These are phyloP conservation scores for Apiospora arundinis DNA, from an alignment of 2,329 filamentous ascomycete species.

Conservation along the genomic window DNA sequence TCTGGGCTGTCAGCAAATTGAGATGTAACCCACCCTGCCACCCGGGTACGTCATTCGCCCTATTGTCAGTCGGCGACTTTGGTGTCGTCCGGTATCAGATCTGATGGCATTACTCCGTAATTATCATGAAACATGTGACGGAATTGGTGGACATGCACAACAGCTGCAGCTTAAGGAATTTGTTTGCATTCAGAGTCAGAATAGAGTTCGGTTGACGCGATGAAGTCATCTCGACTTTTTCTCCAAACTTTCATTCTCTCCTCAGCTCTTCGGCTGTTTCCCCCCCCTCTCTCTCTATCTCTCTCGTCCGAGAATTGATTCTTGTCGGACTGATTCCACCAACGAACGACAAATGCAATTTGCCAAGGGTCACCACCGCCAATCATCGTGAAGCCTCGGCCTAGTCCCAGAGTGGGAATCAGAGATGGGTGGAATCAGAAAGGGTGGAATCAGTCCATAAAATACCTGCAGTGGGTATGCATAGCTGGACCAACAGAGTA, in stretches of 20 bases:
- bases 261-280: background rate
- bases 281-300: background rate
- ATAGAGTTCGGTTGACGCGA: background rate
- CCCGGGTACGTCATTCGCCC: background rate
- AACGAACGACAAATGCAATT: background rate
- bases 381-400: background rate
- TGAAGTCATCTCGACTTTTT: background rate
- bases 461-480: no score
- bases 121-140: background rate
- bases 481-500: background rate
- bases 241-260: no score
- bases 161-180: background rate
- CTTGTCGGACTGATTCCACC: background rate
- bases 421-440: no score
- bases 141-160: background rate
- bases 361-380: background rate
- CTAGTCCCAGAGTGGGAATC: background rate
- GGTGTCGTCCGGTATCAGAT: background rate
- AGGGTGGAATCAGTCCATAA: no score
- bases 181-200: background rate
- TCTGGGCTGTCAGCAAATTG: background rate
- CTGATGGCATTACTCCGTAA: slow-evolving; percentile 6
- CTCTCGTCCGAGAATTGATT: background rate
- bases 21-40: background rate
- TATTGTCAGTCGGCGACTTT: no score